Base-by-base conservation (phyloP, 176 grass and related monocot genomes). In the Raddia guianensis region DNA sequence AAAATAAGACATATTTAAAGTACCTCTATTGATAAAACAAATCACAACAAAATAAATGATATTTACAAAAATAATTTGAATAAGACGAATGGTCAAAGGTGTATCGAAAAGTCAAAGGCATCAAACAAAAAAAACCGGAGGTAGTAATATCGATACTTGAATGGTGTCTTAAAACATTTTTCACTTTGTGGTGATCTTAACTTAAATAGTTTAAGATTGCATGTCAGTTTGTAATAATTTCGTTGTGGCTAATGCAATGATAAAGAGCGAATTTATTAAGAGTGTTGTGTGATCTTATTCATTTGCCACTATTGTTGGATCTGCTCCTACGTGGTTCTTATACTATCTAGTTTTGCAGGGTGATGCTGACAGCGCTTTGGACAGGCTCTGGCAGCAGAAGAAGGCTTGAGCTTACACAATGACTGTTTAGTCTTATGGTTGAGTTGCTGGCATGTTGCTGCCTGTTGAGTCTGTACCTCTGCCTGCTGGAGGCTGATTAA, bases 311-410 rank as follows among this genome's bases (percentile, higher is more conserved):
- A 20, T 35, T 77, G 73, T 46, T 80, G 58, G 35, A 73, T 35
- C 56, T 33, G 16, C 54, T n/a, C 64, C 46, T 44, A 34, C 12
- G 43, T 68, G 18, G 27, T 68, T 69, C 77, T 80, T 69, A 57
- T 56, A 33, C 11, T 37, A 16, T 80, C 12, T 69, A 42, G 2
- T 54, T 70, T 68, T 80, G 62, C 80, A 87, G 85, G 89, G 89
- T 49, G 85, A 91, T 87, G 85, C 85, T 0, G 89, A 91, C 77
- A 80, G 89, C 77, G 71, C 89, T 43, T 59, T 91, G 47, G 89
- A 91, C 49, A 84, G 85, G 89, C 89, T 91, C 57, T 91, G 89
- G 85, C 54, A 62, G 12, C 70, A 83, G 88, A 78, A 91, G 81
- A 85, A 60, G 63, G 58, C 56, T 27, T 27, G 27, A 27, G 27